Conservation (phyloP, 495 filamentous ascomycete genomes). For the Aspergillus ostianus region DNA sequence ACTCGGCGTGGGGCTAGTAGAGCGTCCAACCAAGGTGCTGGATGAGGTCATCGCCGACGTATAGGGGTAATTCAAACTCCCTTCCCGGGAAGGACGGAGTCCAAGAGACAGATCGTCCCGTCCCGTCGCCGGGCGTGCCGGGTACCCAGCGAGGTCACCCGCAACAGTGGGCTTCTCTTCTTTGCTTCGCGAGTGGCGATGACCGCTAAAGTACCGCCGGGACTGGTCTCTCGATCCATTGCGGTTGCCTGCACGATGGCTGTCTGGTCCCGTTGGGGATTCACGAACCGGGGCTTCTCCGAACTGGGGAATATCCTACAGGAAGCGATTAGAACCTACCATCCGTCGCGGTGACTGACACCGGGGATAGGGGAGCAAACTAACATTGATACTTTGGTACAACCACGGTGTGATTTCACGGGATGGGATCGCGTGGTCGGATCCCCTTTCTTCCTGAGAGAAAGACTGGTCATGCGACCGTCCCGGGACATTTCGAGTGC, state of each 20-base stretch:
- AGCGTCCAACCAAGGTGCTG: slow-evolving; percentile 51
- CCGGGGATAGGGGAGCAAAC: slow-evolving; percentile 16
- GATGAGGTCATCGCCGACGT: slow-evolving; percentile 46
- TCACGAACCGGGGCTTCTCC: slow-evolving; percentile 81
- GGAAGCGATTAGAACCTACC: not conserved
- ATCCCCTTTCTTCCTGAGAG: slow-evolving; percentile 63
- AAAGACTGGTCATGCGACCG: slow-evolving; percentile 53
- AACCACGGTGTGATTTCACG: slow-evolving; percentile 95
- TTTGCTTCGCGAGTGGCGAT: slow-evolving; percentile 66
- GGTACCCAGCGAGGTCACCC: slow-evolving; percentile 45
- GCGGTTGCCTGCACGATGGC: slow-evolving; percentile 56
- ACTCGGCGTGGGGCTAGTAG: slow-evolving; percentile 75
- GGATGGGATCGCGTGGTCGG: slow-evolving; percentile 80
- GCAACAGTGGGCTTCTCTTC: slow-evolving; percentile 62
- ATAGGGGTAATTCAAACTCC: slow-evolving; percentile 32
- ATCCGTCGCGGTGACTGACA: not conserved
- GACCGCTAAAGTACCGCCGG: slow-evolving; percentile 69
- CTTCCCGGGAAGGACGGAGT: slow-evolving; percentile 49
- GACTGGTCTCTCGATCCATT: slow-evolving; percentile 44
- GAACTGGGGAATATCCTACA: slow-evolving; percentile 73
- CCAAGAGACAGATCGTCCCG: slow-evolving; percentile 66
- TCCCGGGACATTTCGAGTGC: slow-evolving; percentile 52
- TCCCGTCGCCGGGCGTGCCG: slow-evolving; percentile 58
- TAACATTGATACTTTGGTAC: slow-evolving; percentile 83
- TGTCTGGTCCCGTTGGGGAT: slow-evolving; percentile 66